Conservation (phyloP, 1,284 basidiomycete genomes). For the Fomitopsis palustris region DNA sequence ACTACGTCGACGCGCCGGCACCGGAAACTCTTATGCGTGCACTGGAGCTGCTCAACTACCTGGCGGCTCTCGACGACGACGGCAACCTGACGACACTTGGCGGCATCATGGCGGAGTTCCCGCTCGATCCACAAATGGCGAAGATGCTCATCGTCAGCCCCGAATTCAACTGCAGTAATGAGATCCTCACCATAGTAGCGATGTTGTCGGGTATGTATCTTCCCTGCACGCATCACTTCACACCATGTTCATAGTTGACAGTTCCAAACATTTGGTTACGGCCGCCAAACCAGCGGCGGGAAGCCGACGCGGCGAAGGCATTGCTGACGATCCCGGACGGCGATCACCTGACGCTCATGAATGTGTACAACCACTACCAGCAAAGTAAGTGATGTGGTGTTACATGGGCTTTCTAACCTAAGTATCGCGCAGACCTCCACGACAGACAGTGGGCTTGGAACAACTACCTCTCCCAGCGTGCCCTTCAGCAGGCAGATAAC, state of each 20-base stretch:
- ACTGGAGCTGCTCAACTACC: slow-evolving; percentile 89
- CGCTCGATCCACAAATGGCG: slow-evolving; percentile 90
- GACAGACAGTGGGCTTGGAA: slow-evolving; percentile 93
- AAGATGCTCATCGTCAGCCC: slow-evolving; percentile 95
- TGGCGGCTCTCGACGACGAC: slow-evolving; percentile 96
- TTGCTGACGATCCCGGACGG: slow-evolving; percentile 90
- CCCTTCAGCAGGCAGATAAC: slow-evolving; percentile 91
- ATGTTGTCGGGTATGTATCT: slow-evolving; percentile 82
- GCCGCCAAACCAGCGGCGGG: slow-evolving; percentile 83
- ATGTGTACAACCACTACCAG: slow-evolving; percentile 94
- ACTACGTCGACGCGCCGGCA: slow-evolving; percentile 99
- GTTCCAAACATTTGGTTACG: slow-evolving; percentile 95
- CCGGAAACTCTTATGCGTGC: slow-evolving; percentile 95
- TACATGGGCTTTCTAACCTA: slow-evolving; percentile 2
- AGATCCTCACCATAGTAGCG: slow-evolving; percentile 92
- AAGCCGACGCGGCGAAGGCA: slow-evolving; percentile 92
- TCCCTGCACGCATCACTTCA: not conserved
- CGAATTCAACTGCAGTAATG: slow-evolving; percentile 95
- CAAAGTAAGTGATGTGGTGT: slow-evolving; percentile 52
- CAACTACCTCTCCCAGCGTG: slow-evolving; percentile 85
- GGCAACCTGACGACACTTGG: slow-evolving; percentile 92
- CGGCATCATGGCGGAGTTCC: slow-evolving; percentile 99
- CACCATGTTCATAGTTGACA: slow-evolving; percentile 22
- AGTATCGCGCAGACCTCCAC: slow-evolving; percentile 46
- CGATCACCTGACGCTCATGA: slow-evolving; percentile 93